phyloP scores from a whole-genome alignment of 1,284 basidiomycete species.

The Ustilago tritici region DNA sequence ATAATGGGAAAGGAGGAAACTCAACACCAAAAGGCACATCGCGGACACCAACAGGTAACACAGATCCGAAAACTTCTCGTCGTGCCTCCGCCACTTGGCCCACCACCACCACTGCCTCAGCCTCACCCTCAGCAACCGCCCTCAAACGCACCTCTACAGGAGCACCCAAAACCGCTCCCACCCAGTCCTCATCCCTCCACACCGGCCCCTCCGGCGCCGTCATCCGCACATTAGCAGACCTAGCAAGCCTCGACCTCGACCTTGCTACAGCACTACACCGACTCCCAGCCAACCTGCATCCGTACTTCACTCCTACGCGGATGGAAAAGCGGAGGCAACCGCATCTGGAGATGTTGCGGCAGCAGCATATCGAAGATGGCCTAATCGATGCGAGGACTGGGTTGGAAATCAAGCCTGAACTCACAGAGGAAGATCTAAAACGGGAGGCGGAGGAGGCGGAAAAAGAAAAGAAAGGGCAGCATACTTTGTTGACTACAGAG shows the following conservation, averaged over 20 bases:
- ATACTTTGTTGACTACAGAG: constrained; percentile 78
- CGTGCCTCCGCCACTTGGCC: not conserved
- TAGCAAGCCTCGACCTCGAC: constrained; percentile 42
- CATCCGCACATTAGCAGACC: constrained; percentile 30
- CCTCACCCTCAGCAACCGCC: constrained; percentile 19
- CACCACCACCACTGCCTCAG: not conserved
- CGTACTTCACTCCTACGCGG: constrained; percentile 24
- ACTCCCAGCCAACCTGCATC: constrained; percentile 25
- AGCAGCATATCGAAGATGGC: constrained; percentile 41
- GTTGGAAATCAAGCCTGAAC: constrained; percentile 41
- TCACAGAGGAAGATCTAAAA: constrained; percentile 36
- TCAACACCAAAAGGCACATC: constrained; percentile 29
- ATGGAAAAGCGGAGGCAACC: constrained; percentile 55
- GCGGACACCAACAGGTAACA: constrained; percentile 23
- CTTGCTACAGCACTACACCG: constrained; percentile 19
- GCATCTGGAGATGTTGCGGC: constrained; percentile 45
- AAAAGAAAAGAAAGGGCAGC: constrained; percentile 70
- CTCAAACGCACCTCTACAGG: constrained; percentile 37
- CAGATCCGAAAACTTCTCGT: not conserved
- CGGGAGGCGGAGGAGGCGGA: constrained; percentile 38
- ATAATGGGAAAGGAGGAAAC: constrained; percentile 8
- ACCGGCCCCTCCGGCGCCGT: constrained; percentile 33
- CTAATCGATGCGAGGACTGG: constrained; percentile 37
- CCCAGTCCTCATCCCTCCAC: constrained; percentile 17
- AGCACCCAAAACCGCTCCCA: constrained; percentile 31